These are phyloP conservation scores for Solanum chmielewskii DNA, from an alignment of 257 asterid genomes.

Conservation along the genomic window DNA sequence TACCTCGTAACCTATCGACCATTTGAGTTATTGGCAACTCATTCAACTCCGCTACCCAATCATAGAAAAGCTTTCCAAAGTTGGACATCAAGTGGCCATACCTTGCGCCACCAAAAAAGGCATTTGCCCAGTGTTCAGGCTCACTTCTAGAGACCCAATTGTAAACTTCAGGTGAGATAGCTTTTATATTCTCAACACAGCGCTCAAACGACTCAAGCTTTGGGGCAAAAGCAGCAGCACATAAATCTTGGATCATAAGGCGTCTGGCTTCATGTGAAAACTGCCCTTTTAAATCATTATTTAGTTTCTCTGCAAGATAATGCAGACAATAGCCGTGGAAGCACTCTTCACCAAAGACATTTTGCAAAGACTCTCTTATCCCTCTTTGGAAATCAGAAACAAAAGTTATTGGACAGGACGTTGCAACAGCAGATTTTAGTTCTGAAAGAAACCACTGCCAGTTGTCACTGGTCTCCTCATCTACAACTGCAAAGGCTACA, in stretches of 20 bases:
- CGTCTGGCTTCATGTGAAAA: slow-evolving; percentile 98
- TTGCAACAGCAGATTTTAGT: slow-evolving; percentile 62
- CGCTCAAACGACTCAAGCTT: slow-evolving; percentile 58
- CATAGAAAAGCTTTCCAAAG: slow-evolving; percentile 73
- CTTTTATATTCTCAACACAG: slow-evolving; percentile 72
- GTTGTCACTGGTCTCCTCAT: slow-evolving; percentile 80
- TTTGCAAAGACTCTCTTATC: slow-evolving; percentile 50
- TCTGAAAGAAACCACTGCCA: slow-evolving; percentile 96
- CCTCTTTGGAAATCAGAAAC: slow-evolving; percentile 93
- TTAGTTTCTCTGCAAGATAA: slow-evolving; percentile 86
- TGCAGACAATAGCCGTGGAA: slow-evolving; percentile 86
- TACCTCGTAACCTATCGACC: slow-evolving; percentile 89
- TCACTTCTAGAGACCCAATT: slow-evolving; percentile 77
- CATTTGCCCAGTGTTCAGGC: slow-evolving; percentile 94
- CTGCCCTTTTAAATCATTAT: slow-evolving; percentile 84
- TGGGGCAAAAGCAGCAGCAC: slow-evolving; percentile 80
- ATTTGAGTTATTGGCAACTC: slow-evolving; percentile 96
- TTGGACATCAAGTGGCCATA: slow-evolving; percentile 81
- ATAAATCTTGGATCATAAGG: slow-evolving; percentile 87
- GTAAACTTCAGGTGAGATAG: slow-evolving; percentile 90
- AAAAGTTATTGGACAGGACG: slow-evolving; percentile 65
- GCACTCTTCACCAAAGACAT: slow-evolving; percentile 74
- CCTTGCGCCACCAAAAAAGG: slow-evolving; percentile 69
- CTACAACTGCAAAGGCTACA: slow-evolving; percentile 89
- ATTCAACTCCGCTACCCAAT: slow-evolving; percentile 93